phyloP scores from a whole-genome alignment of 306 rosid species.

The Albizia julibrissin region DNA sequence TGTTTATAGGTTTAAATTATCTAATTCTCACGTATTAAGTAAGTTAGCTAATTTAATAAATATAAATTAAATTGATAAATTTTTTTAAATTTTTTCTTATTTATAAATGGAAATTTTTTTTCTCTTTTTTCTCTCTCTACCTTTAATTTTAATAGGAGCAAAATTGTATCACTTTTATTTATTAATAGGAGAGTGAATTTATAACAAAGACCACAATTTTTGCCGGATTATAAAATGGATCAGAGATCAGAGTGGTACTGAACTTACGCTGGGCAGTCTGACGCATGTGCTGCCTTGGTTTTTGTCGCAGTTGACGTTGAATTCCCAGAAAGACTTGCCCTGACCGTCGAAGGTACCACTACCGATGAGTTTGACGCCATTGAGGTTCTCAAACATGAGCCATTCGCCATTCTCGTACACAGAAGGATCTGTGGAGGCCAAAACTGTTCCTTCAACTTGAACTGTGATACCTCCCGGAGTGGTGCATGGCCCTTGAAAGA shows the following conservation, averaged over 20 bases:
- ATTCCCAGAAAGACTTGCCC: slow-evolving; percentile 55
- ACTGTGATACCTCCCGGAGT: slow-evolving; percentile 42
- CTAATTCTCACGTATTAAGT: too few relatives aligned
- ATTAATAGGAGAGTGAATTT: too few relatives aligned
- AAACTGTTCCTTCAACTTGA: slow-evolving; percentile 55
- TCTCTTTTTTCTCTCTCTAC: too few relatives aligned
- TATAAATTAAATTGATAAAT: too few relatives aligned
- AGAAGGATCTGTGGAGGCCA: slow-evolving; percentile 52
- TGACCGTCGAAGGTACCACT: slow-evolving; percentile 75
- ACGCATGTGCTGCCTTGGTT: slow-evolving; percentile 1
- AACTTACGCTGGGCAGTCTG: slow-evolving; percentile 67
- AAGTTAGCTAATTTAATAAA: too few relatives aligned
- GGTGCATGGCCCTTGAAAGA: slow-evolving; percentile 70
- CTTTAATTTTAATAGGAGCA: too few relatives aligned
- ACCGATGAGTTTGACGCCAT: slow-evolving; percentile 65
- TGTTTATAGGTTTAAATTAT: too few relatives aligned
- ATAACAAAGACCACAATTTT: too few relatives aligned
- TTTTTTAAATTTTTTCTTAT: too few relatives aligned
- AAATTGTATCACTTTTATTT: too few relatives aligned
- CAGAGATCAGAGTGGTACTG: background rate
- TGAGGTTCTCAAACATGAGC: slow-evolving; percentile 56
- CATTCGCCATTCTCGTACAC: slow-evolving; percentile 50
- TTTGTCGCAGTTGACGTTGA: slow-evolving; percentile 27
- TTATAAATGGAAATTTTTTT: too few relatives aligned
- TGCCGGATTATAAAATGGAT: too few relatives aligned